These are phyloP conservation scores for Boeremia lycopersici DNA, from an alignment of 2,329 filamentous ascomycete species.

Conservation along the genomic window DNA sequence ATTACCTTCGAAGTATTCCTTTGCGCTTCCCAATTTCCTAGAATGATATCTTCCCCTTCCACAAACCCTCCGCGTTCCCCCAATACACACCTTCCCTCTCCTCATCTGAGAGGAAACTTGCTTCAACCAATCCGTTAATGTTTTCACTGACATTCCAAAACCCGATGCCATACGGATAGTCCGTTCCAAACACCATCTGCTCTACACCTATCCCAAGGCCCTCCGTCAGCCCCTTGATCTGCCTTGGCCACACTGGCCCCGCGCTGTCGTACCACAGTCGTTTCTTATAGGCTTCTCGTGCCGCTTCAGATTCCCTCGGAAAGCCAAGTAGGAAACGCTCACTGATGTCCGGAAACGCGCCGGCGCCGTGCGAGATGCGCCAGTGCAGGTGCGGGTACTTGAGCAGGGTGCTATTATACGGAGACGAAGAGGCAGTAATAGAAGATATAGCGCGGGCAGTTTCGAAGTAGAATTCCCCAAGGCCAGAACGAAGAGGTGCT, in stretches of 20 bases:
- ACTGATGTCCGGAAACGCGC: slow-evolving; percentile 45
- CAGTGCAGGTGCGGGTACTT: slow-evolving; percentile 41
- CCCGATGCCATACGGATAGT: slow-evolving; percentile 47
- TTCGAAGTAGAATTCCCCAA: slow-evolving; percentile 48
- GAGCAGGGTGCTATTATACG: slow-evolving; percentile 28
- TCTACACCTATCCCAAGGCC: slow-evolving; percentile 32
- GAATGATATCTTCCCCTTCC: slow-evolving; percentile 29
- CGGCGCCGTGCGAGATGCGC: slow-evolving; percentile 45
- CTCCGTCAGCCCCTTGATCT: slow-evolving; percentile 44
- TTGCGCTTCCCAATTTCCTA: background rate
- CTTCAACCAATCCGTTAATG: slow-evolving; percentile 35
- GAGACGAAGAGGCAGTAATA: slow-evolving; percentile 31
- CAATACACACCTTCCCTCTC: slow-evolving; percentile 40
- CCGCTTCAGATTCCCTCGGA: slow-evolving; percentile 28
- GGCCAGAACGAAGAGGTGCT: slow-evolving; percentile 44
- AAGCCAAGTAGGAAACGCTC: slow-evolving; percentile 45
- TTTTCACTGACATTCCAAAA: slow-evolving; percentile 46
- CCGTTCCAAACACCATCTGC: slow-evolving; percentile 47
- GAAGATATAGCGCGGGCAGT: slow-evolving; percentile 44
- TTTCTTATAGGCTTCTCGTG: slow-evolving; percentile 36
- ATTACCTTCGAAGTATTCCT: no score
- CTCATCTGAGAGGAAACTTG: slow-evolving; percentile 23
- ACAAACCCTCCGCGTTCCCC: slow-evolving; percentile 34
- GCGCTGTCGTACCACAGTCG: slow-evolving; percentile 49
- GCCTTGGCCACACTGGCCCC: slow-evolving; percentile 45